phyloP scores from a whole-genome alignment of 1,284 basidiomycete genomes.

The Hemileia vastatrix region DNA sequence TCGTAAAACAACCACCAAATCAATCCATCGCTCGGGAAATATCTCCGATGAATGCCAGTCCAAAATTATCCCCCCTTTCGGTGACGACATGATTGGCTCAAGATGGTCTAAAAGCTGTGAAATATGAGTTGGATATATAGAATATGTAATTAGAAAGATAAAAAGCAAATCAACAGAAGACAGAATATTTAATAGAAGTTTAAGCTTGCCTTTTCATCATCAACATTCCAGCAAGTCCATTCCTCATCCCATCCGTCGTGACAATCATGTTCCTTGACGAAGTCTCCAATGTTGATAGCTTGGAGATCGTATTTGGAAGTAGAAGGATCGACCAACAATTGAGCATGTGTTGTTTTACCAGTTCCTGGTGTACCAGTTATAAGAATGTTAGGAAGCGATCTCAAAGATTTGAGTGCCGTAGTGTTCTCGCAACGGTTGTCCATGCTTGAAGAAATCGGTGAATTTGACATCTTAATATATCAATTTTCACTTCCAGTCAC shows the following conservation, averaged over 20 bases:
- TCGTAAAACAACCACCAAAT: conserved; percentile 86
- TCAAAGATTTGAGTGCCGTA: background rate
- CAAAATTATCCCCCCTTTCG: conserved; percentile 68
- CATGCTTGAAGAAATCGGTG: no score
- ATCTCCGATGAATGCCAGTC: conserved; percentile 96
- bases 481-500: no score
- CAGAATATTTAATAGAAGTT: background rate
- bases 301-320: conserved; percentile 45
- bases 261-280: conserved; percentile 72
- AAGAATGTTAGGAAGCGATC: conserved; percentile 40
- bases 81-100: conserved; percentile 39
- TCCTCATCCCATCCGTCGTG: conserved; percentile 82
- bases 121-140: background rate
- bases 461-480: no score
- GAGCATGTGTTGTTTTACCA: conserved; percentile 80
- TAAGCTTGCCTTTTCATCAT: conserved; percentile 74
- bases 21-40: conserved; percentile 93
- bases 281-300: conserved; percentile 81
- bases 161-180: background rate
- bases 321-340: conserved; percentile 53
- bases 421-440: no score
- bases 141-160: background rate
- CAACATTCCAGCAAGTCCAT: conserved; percentile 87
- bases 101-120: conserved; percentile 63
- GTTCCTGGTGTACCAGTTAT: conserved; percentile 51